Percentiles rank a stretch among this genome's conserved stretches.
phyloP scores from a whole-genome alignment of 331 rosid species.

The Acacia concinna region DNA sequence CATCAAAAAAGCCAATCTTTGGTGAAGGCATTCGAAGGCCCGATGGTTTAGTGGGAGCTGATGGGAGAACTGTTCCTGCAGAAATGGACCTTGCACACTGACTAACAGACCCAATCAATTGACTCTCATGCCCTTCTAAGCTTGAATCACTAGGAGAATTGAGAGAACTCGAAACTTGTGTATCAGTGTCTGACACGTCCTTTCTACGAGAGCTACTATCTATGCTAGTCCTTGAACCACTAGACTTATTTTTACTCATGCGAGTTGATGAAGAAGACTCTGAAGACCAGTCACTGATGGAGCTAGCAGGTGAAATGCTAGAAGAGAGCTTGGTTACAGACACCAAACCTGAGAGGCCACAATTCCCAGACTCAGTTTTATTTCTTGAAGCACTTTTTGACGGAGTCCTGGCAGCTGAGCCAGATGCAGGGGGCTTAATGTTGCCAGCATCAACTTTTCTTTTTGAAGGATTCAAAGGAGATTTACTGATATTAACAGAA shows the following conservation, averaged over 20 bases:
- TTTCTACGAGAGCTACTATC: slow-evolving; percentile 53
- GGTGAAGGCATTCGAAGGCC: slow-evolving; percentile 97
- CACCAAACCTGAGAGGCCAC: slow-evolving; percentile 46
- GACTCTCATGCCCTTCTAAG: slow-evolving; percentile 45
- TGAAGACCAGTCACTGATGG: slow-evolving; percentile 92
- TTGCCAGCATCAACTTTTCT: slow-evolving; percentile 42
- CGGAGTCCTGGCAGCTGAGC: slow-evolving; percentile 49
- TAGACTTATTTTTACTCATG: slow-evolving; percentile 43
- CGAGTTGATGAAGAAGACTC: slow-evolving; percentile 70
- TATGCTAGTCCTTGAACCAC: slow-evolving; percentile 67
- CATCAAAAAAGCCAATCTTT: slow-evolving; percentile 94
- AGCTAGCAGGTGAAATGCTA: slow-evolving; percentile 77
- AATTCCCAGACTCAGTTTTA: slow-evolving; percentile 45
- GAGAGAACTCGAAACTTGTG: slow-evolving; percentile 40
- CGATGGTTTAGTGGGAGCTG: slow-evolving; percentile 63
- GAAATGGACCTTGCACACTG: slow-evolving; percentile 43
- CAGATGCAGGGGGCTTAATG: slow-evolving; percentile 46
- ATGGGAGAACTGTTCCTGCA: slow-evolving; percentile 43
- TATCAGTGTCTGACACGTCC: slow-evolving; percentile 43
- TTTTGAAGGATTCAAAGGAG: slow-evolving; percentile 46
- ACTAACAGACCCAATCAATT: slow-evolving; percentile 32
- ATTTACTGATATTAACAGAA: slow-evolving; percentile 47
- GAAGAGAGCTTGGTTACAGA: slow-evolving; percentile 57
- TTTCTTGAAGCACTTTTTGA: slow-evolving; percentile 47
- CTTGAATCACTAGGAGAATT: slow-evolving; percentile 35